Evolutionary conservation across 2,329 filamentous ascomycete species (phyloP).

Genomic region (Trichoderma sp.): DNA sequence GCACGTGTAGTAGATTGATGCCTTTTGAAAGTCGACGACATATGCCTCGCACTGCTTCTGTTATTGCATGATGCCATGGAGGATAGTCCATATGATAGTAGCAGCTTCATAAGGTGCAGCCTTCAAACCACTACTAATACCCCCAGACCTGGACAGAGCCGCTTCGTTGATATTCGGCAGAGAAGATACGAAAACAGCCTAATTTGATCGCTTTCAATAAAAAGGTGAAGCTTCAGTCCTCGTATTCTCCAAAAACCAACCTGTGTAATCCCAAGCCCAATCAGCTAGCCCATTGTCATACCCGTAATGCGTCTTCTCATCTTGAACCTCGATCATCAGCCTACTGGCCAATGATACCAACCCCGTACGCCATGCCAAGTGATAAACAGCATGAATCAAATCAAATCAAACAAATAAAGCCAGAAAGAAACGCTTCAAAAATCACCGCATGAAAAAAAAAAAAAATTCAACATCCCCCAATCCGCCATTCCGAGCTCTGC

Average conservation of each 20-base stretch:
- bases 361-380: neutral
- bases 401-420: neutral
- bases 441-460: neutral
- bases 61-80: neutral
- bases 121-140: neutral
- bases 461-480: neutral
- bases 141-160: no score
- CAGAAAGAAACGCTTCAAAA: neutral
- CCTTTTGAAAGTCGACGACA: neutral
- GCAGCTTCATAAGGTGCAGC: neutral
- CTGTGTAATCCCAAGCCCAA: neutral
- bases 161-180: neutral
- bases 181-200: neutral
- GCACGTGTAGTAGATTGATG: neutral
- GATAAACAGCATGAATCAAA: neutral
- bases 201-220: neutral
- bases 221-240: neutral
- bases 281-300: neutral
- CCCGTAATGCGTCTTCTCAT: neutral
- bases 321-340: neutral
- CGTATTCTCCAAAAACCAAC: neutral
- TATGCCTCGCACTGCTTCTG: neutral
- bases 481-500: neutral
- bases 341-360: neutral
- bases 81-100: neutral